These are phyloP conservation scores for Lactarius hengduanensis DNA, from an alignment of 768 basidiomycete genomes.

Conservation along the genomic window DNA sequence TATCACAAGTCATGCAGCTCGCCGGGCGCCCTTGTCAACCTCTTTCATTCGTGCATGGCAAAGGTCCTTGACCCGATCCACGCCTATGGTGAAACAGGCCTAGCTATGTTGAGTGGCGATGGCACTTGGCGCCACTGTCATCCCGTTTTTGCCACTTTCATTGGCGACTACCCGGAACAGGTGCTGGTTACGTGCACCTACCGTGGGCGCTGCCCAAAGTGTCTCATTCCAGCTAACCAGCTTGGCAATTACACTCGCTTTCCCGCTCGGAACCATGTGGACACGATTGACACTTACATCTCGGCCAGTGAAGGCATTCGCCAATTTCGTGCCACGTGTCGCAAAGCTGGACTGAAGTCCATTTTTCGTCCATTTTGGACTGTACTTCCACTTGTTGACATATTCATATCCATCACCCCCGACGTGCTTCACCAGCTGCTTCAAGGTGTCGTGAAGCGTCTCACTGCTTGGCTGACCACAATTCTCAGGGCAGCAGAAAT, in stretches of 20 bases:
- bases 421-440: too few species aligned
- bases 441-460: too few species aligned
- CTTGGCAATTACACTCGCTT: neutral
- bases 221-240: neutral
- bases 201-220: neutral
- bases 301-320: neutral
- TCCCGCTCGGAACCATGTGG: neutral
- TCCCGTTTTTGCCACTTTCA: neutral
- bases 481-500: conserved; percentile 13
- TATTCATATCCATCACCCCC: too few species aligned
- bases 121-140: neutral
- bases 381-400: too few species aligned
- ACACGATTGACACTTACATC: neutral
- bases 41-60: conserved; percentile 24
- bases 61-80: neutral
- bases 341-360: too few species aligned
- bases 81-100: neutral
- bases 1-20: conserved; percentile 16
- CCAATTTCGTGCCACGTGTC: neutral
- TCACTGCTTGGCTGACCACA: too few species aligned
- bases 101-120: neutral
- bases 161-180: neutral
- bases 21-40: conserved; percentile 3
- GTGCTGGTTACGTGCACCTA: neutral
- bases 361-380: conserved; percentile 26